A percentile compares a stretch with the other conserved stretches of the same genome.
phyloP scores from a whole-genome alignment of 768 basidiomycete genomes.

The Rhodotorula babjevae region DNA sequence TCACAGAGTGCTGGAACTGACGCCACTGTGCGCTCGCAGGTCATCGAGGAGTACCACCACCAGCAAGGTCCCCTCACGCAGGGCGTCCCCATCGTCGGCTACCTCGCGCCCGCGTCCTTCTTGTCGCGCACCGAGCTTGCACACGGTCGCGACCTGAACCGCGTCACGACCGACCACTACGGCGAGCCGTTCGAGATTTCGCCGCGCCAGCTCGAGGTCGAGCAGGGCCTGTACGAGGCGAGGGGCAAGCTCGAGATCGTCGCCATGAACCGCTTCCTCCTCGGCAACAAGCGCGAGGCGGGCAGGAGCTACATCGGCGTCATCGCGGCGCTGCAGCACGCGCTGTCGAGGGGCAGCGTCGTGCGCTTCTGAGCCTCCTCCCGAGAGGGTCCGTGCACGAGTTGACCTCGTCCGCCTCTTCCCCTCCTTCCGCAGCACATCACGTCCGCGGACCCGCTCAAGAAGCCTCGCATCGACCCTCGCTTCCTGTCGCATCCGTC shows the following conservation, averaged over 20 bases:
- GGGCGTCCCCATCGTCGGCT: slow-evolving; percentile 17
- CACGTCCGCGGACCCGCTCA: slow-evolving; percentile 43
- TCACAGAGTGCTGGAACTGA: background rate
- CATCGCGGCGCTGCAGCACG: background rate
- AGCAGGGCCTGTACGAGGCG: slow-evolving; percentile 4
- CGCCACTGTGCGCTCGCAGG: background rate
- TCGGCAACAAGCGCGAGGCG: background rate
- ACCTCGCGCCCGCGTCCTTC: background rate
- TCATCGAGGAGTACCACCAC: background rate
- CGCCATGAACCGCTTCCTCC: slow-evolving; percentile 17
- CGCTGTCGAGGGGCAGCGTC: background rate
- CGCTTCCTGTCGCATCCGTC: background rate
- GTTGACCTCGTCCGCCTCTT: too few species aligned
- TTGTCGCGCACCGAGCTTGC: slow-evolving; percentile 8
- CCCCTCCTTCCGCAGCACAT: slow-evolving; percentile 48
- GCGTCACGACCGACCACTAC: background rate
- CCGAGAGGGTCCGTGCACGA: too few species aligned
- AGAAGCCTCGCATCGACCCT: slow-evolving; percentile 26
- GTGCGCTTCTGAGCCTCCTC: background rate
- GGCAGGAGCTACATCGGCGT: slow-evolving; percentile 12
- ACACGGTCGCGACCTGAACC: background rate
- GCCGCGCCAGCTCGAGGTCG: background rate
- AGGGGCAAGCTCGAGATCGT: slow-evolving; percentile 20
- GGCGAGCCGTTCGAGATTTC: background rate
- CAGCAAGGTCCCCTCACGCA: slow-evolving; percentile 20